phyloP scores from a whole-genome alignment of 176 grass and related monocot genomes.

The Tuctoria greenei region DNA sequence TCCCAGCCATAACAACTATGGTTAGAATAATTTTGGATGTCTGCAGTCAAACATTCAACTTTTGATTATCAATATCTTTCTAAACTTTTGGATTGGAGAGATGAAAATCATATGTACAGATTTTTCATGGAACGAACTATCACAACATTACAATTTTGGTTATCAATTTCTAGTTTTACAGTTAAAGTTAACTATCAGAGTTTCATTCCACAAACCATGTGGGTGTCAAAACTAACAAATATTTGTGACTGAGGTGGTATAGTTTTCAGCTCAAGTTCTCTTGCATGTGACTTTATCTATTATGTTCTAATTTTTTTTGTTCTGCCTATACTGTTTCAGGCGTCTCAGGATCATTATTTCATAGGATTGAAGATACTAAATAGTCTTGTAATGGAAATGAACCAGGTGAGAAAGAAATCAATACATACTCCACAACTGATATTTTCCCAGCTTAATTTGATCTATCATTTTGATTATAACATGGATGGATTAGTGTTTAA shows the following conservation, averaged over 20 bases:
- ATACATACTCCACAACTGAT: neutral
- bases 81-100: neutral
- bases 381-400: conserved; percentile 89
- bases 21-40: neutral
- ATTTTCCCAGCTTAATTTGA: neutral
- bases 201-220: neutral
- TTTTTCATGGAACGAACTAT: neutral
- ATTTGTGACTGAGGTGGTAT: neutral
- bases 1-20: no score
- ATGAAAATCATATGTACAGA: neutral
- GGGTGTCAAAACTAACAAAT: neutral
- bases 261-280: neutral
- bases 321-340: conserved; percentile 56
- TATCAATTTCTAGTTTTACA: neutral
- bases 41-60: neutral
- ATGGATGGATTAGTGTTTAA: conserved; percentile 12
- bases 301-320: conserved; percentile 29
- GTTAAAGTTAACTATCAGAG: neutral
- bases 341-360: conserved; percentile 91
- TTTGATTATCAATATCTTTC: neutral
- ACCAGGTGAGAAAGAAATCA: conserved; percentile 61
- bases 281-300: conserved; percentile 9
- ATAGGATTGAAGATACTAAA: conserved; percentile 97
- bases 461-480: neutral
- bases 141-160: neutral